Conservation (phyloP, 345 rosid genomes). For the Toxicodendron radicans region DNA sequence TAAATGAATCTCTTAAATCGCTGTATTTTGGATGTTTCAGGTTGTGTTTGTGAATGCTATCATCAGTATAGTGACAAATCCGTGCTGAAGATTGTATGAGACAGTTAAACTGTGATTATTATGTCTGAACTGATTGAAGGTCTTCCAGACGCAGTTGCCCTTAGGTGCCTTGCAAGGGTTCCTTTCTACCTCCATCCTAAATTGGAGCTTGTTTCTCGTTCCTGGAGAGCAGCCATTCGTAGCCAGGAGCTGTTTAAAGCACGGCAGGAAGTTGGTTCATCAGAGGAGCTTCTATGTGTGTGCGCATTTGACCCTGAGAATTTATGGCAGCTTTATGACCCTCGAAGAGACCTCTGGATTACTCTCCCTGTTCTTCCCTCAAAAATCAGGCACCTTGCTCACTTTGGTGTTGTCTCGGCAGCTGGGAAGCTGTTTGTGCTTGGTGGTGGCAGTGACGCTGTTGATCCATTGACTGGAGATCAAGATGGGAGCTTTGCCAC, state of each 20-base stretch:
- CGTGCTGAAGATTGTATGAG: constrained; percentile 19
- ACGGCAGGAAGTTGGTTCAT: constrained; percentile 68
- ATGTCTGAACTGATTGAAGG: constrained; percentile 95
- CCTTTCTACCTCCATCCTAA: constrained; percentile 72
- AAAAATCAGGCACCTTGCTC: constrained; percentile 74
- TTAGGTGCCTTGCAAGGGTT: constrained; percentile 92
- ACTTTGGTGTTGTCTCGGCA: constrained; percentile 75
- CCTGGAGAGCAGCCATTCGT: constrained; percentile 79
- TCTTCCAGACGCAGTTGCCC: constrained; percentile 86
- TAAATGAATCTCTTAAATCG: constrained; percentile 8
- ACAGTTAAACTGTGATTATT: constrained; percentile 41
- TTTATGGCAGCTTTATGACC: constrained; percentile 92
- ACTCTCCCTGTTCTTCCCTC: constrained; percentile 92
- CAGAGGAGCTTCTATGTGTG: constrained; percentile 75
- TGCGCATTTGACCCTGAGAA: constrained; percentile 94
- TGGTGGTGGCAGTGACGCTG: constrained; percentile 97
- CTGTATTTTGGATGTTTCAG: constrained; percentile 29
- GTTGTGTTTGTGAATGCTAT: constrained; percentile 8
- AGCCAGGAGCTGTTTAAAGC: constrained; percentile 75
- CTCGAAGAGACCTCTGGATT: constrained; percentile 76
- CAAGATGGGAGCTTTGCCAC: constrained; percentile 94
- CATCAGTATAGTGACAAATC: constrained; percentile 12
- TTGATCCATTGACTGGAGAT: constrained; percentile 87
- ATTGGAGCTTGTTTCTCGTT: constrained; percentile 89
- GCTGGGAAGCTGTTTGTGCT: constrained; percentile 76